These are phyloP conservation scores for Neurospora sp. DNA, from an alignment of 495 filamentous ascomycete genomes.

Conservation along the genomic window DNA sequence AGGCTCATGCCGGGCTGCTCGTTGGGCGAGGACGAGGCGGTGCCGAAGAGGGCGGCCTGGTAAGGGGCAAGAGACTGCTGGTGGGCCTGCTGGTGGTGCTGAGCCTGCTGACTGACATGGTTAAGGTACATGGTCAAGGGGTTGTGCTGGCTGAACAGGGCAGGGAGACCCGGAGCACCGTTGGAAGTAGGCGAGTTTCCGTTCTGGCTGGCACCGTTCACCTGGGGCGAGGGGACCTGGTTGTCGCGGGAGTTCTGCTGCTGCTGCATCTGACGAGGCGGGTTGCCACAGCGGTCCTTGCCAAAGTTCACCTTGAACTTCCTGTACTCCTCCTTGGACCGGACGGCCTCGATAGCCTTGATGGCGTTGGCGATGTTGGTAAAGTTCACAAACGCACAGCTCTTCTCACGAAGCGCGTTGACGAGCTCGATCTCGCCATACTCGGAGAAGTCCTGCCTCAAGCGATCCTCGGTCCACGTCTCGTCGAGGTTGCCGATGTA, in stretches of 20 bases:
- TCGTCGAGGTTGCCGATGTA: conserved; percentile 98
- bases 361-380: conserved; percentile 99
- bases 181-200: conserved; percentile 41
- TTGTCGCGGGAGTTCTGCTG: conserved; percentile 29
- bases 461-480: conserved; percentile 88
- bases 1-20: conserved; percentile 28
- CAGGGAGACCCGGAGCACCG: conserved; percentile 32
- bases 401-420: conserved; percentile 95
- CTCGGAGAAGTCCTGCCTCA: conserved; percentile 94
- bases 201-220: conserved; percentile 41
- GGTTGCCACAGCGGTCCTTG: conserved; percentile 95
- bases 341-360: conserved; percentile 94
- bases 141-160: conserved; percentile 77
- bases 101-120: conserved; percentile 71
- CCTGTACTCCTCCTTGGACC: conserved; percentile 89
- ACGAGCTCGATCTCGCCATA: conserved; percentile 97
- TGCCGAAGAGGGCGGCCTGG: conserved; percentile 51
- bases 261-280: conserved; percentile 69
- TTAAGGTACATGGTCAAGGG: conserved; percentile 90
- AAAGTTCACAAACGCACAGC: conserved; percentile 98
- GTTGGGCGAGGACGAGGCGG: conserved; percentile 44
- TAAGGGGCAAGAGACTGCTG: conserved; percentile 50
- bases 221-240: conserved; percentile 61
- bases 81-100: conserved; percentile 64
- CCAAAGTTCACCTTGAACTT: conserved; percentile 99